Evolutionary conservation across 139 green algal genomes (phyloP), one percentile per base, ranked within the genome.

Genomic region (Chlorella sp.): DNA sequence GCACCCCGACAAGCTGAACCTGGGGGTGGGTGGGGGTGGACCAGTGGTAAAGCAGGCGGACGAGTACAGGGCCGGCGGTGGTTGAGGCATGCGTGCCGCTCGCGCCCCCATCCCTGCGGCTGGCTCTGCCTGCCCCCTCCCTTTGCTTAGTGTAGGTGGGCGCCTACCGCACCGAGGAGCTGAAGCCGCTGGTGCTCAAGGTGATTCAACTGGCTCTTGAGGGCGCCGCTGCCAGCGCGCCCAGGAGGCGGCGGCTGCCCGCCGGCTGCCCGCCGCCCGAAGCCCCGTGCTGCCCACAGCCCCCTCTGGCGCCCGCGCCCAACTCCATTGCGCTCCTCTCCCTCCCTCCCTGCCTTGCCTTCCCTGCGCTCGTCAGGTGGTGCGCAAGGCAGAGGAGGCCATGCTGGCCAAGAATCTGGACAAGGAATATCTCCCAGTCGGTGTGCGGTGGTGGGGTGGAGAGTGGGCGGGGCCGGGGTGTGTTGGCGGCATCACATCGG

Each of bases 81-180:
- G n/a, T n/a, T n/a, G n/a, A n/a, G n/a, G n/a, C n/a, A n/a, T n/a
- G n/a, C n/a, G n/a, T n/a, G n/a, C n/a, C n/a, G n/a, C n/a, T n/a
- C n/a, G n/a, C n/a, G n/a, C n/a, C n/a, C n/a, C n/a, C n/a, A n/a
- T n/a, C n/a, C n/a, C n/a, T n/a, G n/a, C n/a, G n/a, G n/a, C n/a
- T n/a, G n/a, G n/a, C n/a, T n/a, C n/a, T n/a, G n/a, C n/a, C n/a
- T n/a, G n/a, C n/a, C n/a, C n/a, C n/a, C n/a, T n/a, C n/a, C n/a
- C n/a, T n/a, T n/a, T n/a, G n/a, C n/a, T n/a, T n/a, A n/a, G n/a
- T n/a, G n/a, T n/a, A n/a, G n/a, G n/a, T 99, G 15, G 95, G 95
- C 0, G 94, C 95, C 1, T 98, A 98, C 81, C 78, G 95, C 14
- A 97, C 91, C 1, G 96, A 99, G 79, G 92, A 99, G 43, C 74